These are phyloP conservation scores for Kuraishia piskuri DNA, from an alignment of 805 yeast genomes.

Conservation along the genomic window DNA sequence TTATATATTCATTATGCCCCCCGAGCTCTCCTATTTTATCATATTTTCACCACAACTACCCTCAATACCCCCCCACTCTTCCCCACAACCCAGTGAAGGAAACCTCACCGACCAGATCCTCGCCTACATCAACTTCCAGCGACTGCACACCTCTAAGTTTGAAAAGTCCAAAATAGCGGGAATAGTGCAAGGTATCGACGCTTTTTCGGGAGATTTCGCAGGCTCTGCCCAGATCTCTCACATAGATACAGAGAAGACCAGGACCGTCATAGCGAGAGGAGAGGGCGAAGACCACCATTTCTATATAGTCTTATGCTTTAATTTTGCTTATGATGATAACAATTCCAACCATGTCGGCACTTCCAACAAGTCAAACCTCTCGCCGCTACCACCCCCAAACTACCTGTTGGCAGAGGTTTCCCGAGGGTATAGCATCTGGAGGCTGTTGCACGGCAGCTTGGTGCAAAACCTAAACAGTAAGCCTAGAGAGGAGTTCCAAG, in stretches of 20 bases:
- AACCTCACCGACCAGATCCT: not conserved
- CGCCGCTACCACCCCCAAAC: constrained; percentile 25
- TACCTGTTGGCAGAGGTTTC: constrained; percentile 19
- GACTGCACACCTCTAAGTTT: not conserved
- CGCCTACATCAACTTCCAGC: not conserved
- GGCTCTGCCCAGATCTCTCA: not conserved
- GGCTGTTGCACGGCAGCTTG: constrained; percentile 23
- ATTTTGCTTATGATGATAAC: constrained; percentile 1
- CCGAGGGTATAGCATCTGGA: constrained; percentile 24
- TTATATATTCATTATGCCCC: not conserved
- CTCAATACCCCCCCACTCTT: not conserved
- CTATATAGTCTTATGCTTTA: not conserved
- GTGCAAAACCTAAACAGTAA: constrained; percentile 7
- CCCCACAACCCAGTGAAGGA: not conserved
- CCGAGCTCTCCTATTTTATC: not conserved
- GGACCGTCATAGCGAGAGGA: not conserved
- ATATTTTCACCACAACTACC: not conserved
- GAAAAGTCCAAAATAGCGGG: constrained; percentile 2
- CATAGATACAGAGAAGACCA: constrained; percentile 3
- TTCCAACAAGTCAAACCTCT: constrained; percentile 9
- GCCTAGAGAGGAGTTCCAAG: constrained; percentile 6
- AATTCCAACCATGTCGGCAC: constrained; percentile 8
- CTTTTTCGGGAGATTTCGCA: not conserved
- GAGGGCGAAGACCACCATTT: not conserved
- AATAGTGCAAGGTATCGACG: constrained; percentile 4